Evolutionary conservation across 202 grass and related monocot genomes (phyloP), one percentile per base, ranked within the genome.

Genomic region (Saccharum hybrid): DNA sequence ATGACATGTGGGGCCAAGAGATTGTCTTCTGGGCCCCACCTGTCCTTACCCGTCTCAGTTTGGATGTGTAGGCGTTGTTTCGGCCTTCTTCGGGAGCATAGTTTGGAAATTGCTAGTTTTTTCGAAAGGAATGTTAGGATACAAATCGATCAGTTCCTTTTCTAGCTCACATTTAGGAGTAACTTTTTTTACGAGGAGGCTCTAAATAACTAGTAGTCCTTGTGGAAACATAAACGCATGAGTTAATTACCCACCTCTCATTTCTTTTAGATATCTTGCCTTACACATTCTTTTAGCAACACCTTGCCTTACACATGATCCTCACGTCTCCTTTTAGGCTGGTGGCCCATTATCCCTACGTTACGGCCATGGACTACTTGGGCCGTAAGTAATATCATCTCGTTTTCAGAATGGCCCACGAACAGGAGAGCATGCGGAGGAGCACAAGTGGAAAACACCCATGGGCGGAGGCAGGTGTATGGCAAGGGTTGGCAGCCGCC

Each of bases 61-160:
- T 31, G 64, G 10, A 78, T 63, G 1, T 38, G 19, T 30, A 48
- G 74, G 5, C n/a, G 7, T 76, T 66, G 19, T 45, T 77, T 66
- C 11, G 33, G 13, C 60, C 18, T 60, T 72, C 62, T 83, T 77
- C 13, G 51, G 13, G 28, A 41, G 22, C 38, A 11, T 85, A 23
- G n/a, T 22, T 72, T 65, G 16, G 75, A 43, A 54, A 15, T 1
- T 31, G 38, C 51, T 16, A 81, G 22, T 4, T 7, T 28, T 28
- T 6, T 13, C 0, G 1, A 10, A n/a, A 30, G 7, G 8, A n/a
- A 61, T 59, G 70, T 57, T 42, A 10, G 65, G 6, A 30, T 30
- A 37, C 8, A 57, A 2, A 66, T 51, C 10, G 13, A 23, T 23
- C 37, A 14, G 0, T 0, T 1, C 6, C 15, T 67, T 79, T 36